phyloP scores from a whole-genome alignment of 306 rosid species.

The Fagus crenata region DNA sequence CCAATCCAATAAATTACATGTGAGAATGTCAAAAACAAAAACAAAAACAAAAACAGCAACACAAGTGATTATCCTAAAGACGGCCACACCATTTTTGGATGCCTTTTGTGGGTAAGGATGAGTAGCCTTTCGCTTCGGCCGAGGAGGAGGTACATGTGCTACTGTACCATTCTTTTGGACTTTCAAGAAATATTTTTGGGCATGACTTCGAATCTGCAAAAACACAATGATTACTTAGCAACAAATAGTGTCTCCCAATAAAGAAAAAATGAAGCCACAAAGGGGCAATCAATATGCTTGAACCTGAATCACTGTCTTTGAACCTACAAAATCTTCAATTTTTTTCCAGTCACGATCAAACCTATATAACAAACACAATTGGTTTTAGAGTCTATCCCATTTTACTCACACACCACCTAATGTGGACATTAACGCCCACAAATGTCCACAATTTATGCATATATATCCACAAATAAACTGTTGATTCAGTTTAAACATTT shows the following conservation, averaged over 20 bases:
- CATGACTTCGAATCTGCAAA: constrained; percentile 85
- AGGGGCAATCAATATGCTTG: constrained; percentile 17
- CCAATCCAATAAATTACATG: constrained; percentile 31
- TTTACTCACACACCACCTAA: no score
- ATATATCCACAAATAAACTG: background rate
- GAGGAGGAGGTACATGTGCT: constrained; percentile 97
- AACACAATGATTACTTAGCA: background rate
- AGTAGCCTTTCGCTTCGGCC: constrained; percentile 92
- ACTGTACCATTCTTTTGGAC: constrained; percentile 82
- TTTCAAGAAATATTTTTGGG: constrained; percentile 87
- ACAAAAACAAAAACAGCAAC: constrained; percentile 2
- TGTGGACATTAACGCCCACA: no score
- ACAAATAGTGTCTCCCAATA: constrained; percentile 3
- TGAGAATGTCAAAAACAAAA: constrained; percentile 24
- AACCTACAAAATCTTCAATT: constrained; percentile 94
- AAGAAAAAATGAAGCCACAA: constrained; percentile 10
- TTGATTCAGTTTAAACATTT: background rate
- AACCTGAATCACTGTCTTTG: constrained; percentile 96
- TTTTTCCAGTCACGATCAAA: constrained; percentile 98
- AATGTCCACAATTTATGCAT: no score
- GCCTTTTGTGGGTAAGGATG: constrained; percentile 97
- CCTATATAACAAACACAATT: constrained; percentile 38
- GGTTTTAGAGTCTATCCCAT: constrained; percentile 2
- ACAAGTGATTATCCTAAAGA: constrained; percentile 26
- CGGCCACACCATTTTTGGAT: constrained; percentile 66